These are phyloP conservation scores for Gloeophyllum trabeum DNA, from an alignment of 768 basidiomycete genomes.

Conservation along the genomic window DNA sequence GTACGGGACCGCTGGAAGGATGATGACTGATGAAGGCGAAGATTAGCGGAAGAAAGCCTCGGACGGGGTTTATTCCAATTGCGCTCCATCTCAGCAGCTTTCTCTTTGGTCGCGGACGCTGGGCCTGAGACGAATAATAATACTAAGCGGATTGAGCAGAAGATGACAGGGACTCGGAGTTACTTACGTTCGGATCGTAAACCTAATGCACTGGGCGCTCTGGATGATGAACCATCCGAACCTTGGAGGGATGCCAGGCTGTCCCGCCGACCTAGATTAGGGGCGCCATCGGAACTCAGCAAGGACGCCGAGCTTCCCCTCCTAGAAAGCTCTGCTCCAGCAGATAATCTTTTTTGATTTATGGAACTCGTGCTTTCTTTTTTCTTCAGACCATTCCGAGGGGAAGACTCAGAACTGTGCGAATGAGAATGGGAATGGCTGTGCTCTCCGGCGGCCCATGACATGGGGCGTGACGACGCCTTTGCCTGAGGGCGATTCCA, in stretches of 20 bases:
- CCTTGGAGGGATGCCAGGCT: not conserved
- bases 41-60: slow-evolving; percentile 25
- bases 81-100: no score
- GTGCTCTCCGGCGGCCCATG: not conserved
- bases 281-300: not conserved
- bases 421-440: not conserved
- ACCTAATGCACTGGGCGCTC: not conserved
- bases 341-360: no score
- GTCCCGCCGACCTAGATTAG: not conserved
- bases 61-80: not conserved
- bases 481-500: slow-evolving; percentile 27
- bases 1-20: slow-evolving; percentile 21
- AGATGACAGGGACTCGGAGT: no score
- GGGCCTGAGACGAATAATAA: not conserved
- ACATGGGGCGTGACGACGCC: not conserved
- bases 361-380: no score
- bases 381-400: not conserved
- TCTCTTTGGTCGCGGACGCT: no score
- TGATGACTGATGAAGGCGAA: slow-evolving; percentile 26
- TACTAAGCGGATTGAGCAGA: not conserved
- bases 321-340: no score
- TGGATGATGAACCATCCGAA: not conserved
- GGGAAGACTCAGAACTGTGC: not conserved
- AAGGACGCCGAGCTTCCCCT: not conserved
- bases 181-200: not conserved